A percentile compares a stretch with the other conserved stretches of the same genome.
Conservation (phyloP, 345 rosid genomes). For the Citrus sp. region DNA sequence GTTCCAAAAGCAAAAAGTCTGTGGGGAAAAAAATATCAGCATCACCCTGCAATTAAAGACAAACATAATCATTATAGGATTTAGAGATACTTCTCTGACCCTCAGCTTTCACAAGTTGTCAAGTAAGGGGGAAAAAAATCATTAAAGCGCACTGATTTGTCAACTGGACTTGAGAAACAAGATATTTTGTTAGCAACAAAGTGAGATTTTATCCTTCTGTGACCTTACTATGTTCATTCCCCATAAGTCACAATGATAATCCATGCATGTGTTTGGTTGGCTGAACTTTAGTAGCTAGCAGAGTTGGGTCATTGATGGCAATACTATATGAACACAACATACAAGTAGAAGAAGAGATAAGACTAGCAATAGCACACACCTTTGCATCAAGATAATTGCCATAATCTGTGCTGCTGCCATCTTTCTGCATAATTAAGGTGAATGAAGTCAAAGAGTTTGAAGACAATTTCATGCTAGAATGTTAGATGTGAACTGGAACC, state of each 20-base stretch:
- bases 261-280: background rate
- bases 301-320: background rate
- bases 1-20: constrained; percentile 89
- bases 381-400: constrained; percentile 83
- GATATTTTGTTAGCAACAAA: background rate
- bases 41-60: constrained; percentile 67
- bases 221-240: background rate
- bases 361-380: constrained; percentile 34
- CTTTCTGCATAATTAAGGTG: constrained; percentile 60
- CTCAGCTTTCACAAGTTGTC: background rate
- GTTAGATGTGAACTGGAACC: background rate
- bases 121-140: background rate
- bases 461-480: background rate
- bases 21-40: constrained; percentile 98
- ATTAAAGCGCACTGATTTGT: background rate
- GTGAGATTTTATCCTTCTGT: background rate
- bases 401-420: constrained; percentile 81
- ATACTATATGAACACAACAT: background rate
- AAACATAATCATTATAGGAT: background rate
- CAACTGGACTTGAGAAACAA: background rate
- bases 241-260: background rate
- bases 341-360: background rate
- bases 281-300: background rate
- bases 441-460: constrained; percentile 11
- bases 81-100: too few relatives aligned